Percentiles rank a stretch among this genome's conserved stretches.
phyloP scores from a whole-genome alignment of 768 basidiomycete genomes.

The Coprinellus micaceus region DNA sequence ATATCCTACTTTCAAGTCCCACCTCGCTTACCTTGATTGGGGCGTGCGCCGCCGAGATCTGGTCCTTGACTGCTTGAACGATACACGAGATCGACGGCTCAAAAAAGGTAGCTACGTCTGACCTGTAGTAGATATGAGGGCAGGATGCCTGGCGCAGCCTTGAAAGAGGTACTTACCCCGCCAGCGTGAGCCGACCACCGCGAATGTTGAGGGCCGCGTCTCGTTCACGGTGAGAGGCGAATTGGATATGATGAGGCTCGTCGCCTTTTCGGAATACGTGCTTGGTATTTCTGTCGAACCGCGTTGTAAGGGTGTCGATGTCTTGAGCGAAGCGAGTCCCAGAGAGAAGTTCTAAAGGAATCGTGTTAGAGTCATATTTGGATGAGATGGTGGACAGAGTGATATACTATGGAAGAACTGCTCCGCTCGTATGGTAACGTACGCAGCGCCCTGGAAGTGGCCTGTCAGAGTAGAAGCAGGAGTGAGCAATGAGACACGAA shows the following conservation, averaged over 20 bases:
- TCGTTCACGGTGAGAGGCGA: slow-evolving; percentile 36
- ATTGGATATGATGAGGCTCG: slow-evolving; percentile 38
- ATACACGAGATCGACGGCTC: slow-evolving; percentile 19
- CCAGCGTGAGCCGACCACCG: slow-evolving; percentile 38
- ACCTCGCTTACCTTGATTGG: slow-evolving; percentile 14
- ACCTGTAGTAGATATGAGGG: background rate
- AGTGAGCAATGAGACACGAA: slow-evolving; percentile 10
- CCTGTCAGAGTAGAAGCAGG: slow-evolving; percentile 26
- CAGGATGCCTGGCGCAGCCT: too few species aligned
- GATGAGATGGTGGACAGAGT: slow-evolving; percentile 27
- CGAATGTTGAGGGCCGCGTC: slow-evolving; percentile 35
- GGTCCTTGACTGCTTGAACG: slow-evolving; percentile 12
- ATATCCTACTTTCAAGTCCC: background rate
- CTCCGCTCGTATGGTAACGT: too few species aligned
- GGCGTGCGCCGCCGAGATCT: slow-evolving; percentile 1
- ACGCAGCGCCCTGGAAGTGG: slow-evolving; percentile 39
- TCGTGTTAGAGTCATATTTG: background rate
- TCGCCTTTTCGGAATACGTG: slow-evolving; percentile 14
- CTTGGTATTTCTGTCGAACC: slow-evolving; percentile 19
- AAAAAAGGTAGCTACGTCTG: slow-evolving; percentile 17
- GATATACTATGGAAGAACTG: slow-evolving; percentile 41
- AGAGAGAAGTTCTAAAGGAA: slow-evolving; percentile 7
- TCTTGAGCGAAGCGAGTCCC: slow-evolving; percentile 12
- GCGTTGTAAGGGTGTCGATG: slow-evolving; percentile 8
- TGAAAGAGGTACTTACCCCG: slow-evolving; percentile 22